Percentiles rank a stretch among this genome's conserved stretches.
These are phyloP conservation scores for Acacia acuminata DNA, from an alignment of 306 rosid genomes.

Conservation along the genomic window DNA sequence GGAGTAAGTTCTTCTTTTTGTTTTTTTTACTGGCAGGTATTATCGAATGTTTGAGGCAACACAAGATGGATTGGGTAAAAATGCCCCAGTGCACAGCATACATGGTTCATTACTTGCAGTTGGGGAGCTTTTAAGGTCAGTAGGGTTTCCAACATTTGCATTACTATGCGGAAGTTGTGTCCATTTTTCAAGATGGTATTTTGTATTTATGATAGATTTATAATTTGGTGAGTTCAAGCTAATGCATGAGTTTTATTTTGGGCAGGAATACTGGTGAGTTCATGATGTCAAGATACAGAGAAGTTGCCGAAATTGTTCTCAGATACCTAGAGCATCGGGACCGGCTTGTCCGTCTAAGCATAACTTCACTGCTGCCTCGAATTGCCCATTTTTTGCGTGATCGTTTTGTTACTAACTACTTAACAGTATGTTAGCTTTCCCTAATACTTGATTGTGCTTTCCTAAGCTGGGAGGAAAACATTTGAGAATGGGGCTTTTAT, in stretches of 20 bases:
- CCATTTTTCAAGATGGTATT: slow-evolving; percentile 4
- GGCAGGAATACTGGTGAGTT: slow-evolving; percentile 97
- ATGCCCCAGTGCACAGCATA: slow-evolving; percentile 95
- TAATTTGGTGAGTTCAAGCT: not conserved
- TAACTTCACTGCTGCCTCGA: slow-evolving; percentile 92
- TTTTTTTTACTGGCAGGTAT: slow-evolving; percentile 60
- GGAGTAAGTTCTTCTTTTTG: slow-evolving; percentile 13
- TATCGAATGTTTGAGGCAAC: slow-evolving; percentile 99
- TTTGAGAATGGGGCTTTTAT: slow-evolving; percentile 17
- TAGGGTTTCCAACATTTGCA: slow-evolving; percentile 28
- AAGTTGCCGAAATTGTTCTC: slow-evolving; percentile 97
- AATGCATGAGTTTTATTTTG: slow-evolving; percentile 29
- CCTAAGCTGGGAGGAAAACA: slow-evolving; percentile 14
- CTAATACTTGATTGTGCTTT: slow-evolving; percentile 28
- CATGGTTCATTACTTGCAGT: slow-evolving; percentile 99
- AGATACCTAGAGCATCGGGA: slow-evolving; percentile 92
- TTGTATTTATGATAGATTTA: not conserved
- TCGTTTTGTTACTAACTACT: slow-evolving; percentile 93
- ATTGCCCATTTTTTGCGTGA: slow-evolving; percentile 98
- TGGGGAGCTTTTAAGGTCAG: slow-evolving; percentile 97
- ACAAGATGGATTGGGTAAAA: slow-evolving; percentile 90
- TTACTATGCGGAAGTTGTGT: slow-evolving; percentile 11
- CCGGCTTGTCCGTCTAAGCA: slow-evolving; percentile 96
- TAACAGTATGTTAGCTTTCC: slow-evolving; percentile 59
- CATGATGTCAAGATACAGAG: slow-evolving; percentile 99